Evolutionary conservation across 495 filamentous ascomycete species (phyloP), one percentile per base, ranked within the genome.

Genomic region (Neurospora sp.): DNA sequence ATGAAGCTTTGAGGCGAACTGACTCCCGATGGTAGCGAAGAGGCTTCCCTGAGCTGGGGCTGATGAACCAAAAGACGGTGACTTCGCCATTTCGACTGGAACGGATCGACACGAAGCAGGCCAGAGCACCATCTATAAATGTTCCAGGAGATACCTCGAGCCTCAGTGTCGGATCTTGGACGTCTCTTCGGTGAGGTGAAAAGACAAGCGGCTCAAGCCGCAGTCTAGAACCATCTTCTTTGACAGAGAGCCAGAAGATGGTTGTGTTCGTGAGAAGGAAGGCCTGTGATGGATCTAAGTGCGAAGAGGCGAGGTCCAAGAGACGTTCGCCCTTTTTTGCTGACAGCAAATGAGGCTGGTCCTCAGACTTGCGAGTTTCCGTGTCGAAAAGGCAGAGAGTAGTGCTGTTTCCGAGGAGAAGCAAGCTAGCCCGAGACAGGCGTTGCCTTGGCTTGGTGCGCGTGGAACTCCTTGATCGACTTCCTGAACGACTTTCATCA

Each of bases 201-300:
- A 83, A 84, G 0, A 83, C 42, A 27, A 84, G 70, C 4, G 79
- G 72, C 8, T 74, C 72, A 12, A 79, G 77, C 44, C 70, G 74
- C 16, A 77, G 20, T 8, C 75, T 70, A 44, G 41, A 31, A n/a
- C 42, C 48, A 45, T 59, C 42, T 48, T 76, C 69, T 22, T 35
- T 74, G 1, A 40, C 74, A 6, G 69, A 69, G 10, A 83, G 69
- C 83, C 81, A 84, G 4, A 80, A 75, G 3, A 84, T 72, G 40
- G 70, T 78, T 31, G 76, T 78, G 69, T 83, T 88, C 9, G 89
- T 91, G 59, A 89, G 79, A 38, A 91, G 77, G 74, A 87, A 91
- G 14, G 88, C 78, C 35, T 89, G 85, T 9, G 84, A 84, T 5
- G 74, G 70, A 68, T 86, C 80, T n/a, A 80, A 76, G 22, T 81